Conservation (phyloP, 73 alveolate genomes). For the Blepharisma japonicum region DNA sequence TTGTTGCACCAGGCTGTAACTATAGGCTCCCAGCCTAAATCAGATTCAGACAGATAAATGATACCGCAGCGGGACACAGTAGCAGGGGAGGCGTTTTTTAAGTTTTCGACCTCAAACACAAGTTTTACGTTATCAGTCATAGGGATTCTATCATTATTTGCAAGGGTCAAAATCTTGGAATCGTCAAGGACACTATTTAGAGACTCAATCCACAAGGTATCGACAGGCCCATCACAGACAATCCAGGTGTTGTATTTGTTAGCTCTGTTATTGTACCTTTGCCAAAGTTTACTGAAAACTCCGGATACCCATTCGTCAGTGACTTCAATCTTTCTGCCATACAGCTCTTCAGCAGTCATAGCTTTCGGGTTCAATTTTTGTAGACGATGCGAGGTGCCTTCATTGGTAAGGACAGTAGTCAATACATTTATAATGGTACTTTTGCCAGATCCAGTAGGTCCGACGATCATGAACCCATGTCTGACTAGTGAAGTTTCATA, state of each 20-base stretch:
- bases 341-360: constrained; percentile 97
- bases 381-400: constrained; percentile 42
- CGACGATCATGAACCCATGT: constrained; percentile 99
- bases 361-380: constrained; percentile 98
- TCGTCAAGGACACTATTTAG: constrained; percentile 99
- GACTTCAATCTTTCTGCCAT: constrained; percentile 96
- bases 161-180: constrained; percentile 98
- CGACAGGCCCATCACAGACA: constrained; percentile 99
- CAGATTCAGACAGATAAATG: constrained; percentile 97
- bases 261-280: constrained; percentile 94
- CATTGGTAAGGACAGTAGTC: constrained; percentile 70
- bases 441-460: constrained; percentile 98
- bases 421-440: constrained; percentile 76
- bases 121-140: constrained; percentile 99
- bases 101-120: constrained; percentile 99
- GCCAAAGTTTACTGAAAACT: constrained; percentile 99
- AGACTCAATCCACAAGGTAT: constrained; percentile 99
- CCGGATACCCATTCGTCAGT: constrained; percentile 99
- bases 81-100: constrained; percentile 99
- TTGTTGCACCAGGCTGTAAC: constrained; percentile 93
- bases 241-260: constrained; percentile 98
- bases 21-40: constrained; percentile 98
- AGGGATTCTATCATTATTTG: constrained; percentile 99
- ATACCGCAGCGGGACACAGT: constrained; percentile 99
- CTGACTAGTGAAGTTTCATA: constrained; percentile 99